Percentiles rank a stretch among this genome's conserved stretches.
These are phyloP conservation scores for Ustilago vetiveriae DNA, from an alignment of 1,284 basidiomycete genomes.

Conservation along the genomic window DNA sequence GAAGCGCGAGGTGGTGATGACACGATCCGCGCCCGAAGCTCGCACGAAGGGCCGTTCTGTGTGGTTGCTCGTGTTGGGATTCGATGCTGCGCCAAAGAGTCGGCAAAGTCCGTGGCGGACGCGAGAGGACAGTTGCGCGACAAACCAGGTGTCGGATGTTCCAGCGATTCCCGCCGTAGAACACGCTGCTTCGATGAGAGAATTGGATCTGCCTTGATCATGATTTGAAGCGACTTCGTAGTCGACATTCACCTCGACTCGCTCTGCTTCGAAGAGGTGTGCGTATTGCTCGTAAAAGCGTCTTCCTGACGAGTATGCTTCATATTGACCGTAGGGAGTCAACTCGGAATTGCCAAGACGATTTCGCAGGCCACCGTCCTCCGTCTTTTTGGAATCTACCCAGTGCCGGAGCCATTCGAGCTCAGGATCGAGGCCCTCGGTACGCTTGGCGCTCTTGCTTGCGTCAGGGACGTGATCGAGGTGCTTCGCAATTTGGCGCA, in stretches of 20 bases:
- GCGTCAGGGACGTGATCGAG: conserved; percentile 25
- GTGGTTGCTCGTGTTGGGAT: neutral
- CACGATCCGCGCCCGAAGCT: conserved; percentile 39
- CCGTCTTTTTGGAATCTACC: conserved; percentile 21
- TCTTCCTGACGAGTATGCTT: conserved; percentile 38
- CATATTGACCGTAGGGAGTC: conserved; percentile 43
- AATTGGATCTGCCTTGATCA: neutral
- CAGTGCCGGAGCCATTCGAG: conserved; percentile 38
- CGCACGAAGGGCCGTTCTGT: conserved; percentile 26
- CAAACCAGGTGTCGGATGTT: neutral
- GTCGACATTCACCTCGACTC: conserved; percentile 33
- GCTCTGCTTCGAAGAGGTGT: conserved; percentile 18
- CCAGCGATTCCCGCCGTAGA: neutral
- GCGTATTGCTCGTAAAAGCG: conserved; percentile 38
- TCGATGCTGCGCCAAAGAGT: neutral
- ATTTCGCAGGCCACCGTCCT: conserved; percentile 41
- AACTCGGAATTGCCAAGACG: conserved; percentile 43
- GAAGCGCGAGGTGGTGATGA: conserved; percentile 41
- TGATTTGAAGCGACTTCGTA: neutral
- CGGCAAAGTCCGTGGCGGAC: conserved; percentile 8
- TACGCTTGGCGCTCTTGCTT: neutral
- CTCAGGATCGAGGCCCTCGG: conserved; percentile 22
- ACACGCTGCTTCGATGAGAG: neutral
- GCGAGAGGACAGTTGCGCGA: conserved; percentile 4
- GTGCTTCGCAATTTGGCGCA: conserved; percentile 40